Conservation (phyloP, 345 rosid genomes). For the Aegle marmelos region DNA sequence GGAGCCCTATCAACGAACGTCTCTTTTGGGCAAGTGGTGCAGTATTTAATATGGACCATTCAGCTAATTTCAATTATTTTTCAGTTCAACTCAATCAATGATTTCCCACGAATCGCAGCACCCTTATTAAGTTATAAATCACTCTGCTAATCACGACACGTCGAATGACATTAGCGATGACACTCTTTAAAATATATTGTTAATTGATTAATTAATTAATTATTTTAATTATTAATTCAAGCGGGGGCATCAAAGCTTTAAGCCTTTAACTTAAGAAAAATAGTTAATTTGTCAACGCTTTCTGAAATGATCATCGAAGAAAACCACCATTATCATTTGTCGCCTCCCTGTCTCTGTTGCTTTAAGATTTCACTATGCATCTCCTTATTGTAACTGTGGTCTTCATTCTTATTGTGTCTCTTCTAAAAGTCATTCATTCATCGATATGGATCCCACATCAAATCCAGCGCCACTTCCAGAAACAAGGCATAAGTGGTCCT, state of each 20-base stretch:
- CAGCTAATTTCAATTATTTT: neutral
- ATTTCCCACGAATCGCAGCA: neutral
- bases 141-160: neutral
- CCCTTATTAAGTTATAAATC: neutral
- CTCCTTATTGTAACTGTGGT: conserved; percentile 21
- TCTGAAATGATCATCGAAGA: neutral
- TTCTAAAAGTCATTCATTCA: conserved; percentile 35
- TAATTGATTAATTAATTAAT: no score
- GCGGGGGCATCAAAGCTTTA: neutral
- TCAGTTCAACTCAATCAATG: neutral
- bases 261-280: neutral
- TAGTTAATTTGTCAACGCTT: neutral
- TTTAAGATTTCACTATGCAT: neutral
- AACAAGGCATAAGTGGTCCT: conserved; percentile 56
- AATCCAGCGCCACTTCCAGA: conserved; percentile 55
- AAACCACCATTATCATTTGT: neutral
- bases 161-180: neutral
- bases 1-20: no score
- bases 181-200: no score
- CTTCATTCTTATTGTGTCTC: conserved; percentile 16
- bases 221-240: neutral
- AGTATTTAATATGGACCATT: neutral
- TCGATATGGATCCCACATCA: conserved; percentile 52
- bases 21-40: neutral
- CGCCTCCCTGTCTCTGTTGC: no score